phyloP scores from a whole-genome alignment of 441 rosid genomes.

The Populus tomentosa region DNA sequence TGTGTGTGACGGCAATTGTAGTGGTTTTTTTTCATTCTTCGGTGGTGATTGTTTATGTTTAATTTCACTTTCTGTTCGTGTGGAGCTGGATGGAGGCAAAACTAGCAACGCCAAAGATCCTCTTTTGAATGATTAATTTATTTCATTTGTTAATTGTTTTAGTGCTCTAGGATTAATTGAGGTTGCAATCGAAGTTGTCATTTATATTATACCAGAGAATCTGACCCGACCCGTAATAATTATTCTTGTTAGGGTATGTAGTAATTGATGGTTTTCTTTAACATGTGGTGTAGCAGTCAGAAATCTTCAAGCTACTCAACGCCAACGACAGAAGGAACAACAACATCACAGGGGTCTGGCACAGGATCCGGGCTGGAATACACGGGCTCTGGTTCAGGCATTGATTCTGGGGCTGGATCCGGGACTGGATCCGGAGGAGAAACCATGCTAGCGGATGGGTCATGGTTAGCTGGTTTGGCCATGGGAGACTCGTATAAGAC shows the following conservation, averaged over 20 bases:
- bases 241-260: neutral
- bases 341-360: constrained; percentile 22
- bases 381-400: constrained; percentile 23
- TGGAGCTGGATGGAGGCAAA: constrained; percentile 3
- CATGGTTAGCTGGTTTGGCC: constrained; percentile 91
- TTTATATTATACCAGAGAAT: constrained; percentile 9
- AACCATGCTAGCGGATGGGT: constrained; percentile 62
- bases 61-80: neutral
- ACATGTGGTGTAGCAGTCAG: constrained; percentile 54
- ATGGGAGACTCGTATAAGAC: constrained; percentile 65
- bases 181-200: neutral
- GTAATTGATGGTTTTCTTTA: neutral
- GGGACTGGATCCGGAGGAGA: constrained; percentile 35
- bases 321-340: constrained; percentile 33
- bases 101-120: constrained; percentile 17
- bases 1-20: neutral
- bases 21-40: neutral
- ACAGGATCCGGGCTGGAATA: constrained; percentile 28
- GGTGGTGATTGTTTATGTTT: neutral
- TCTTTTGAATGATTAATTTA: constrained; percentile 8
- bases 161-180: neutral
- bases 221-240: neutral
- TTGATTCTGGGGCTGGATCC: constrained; percentile 23
- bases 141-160: neutral
- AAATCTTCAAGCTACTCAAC: constrained; percentile 69